Base-by-base conservation (phyloP, 306 rosid genomes). In the Begonia masoniana region DNA sequence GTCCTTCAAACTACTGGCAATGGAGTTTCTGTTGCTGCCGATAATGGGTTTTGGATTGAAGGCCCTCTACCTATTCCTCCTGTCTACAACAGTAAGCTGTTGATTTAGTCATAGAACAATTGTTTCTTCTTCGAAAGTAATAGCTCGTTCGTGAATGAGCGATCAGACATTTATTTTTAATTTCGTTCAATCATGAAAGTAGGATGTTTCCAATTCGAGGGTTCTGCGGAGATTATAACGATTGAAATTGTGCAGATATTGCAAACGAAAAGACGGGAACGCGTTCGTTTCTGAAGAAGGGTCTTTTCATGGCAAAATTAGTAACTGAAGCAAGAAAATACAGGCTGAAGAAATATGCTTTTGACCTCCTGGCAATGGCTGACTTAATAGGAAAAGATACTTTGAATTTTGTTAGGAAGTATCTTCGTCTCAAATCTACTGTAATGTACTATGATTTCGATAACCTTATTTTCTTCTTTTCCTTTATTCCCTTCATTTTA, bases 381-480 rank as follows among this genome's bases (percentile, higher is more conserved):
- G 94, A 81, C 78, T 77, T 92, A 74, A 43, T 86, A 12, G 76
- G 72, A 41, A 75, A 68, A 77, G 95, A 79, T 62, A 81, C 81
- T 47, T 64, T 92, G 45, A 81, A 79, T 64, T 92, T 81, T 68
- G 99, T 86, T 23, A 76, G 82, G 63, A 81, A 62, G 74, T 91
- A 79, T 73, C 74, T 91, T n/a, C 68, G 88, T 15, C 75, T 86
- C 41, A 86, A 86, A 66, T 79, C 96, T 14, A 81, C 95, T 2
- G 77, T 83, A 78, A 83, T 83, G 60, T 92, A 86, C 81, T 81
- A 57, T 11, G 96, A 92, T 74, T 83, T 92, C 52, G 99, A 92
- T 65, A 79, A 74, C 19, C 74, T 86, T 26, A 92, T 92, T n/a
- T n/a, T n/a, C n/a, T n/a, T n/a, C n/a, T n/a, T n/a, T n/a, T n/a